phyloP scores from a whole-genome alignment of 2,329 filamentous ascomycete species.

The Nemania diffusa region DNA sequence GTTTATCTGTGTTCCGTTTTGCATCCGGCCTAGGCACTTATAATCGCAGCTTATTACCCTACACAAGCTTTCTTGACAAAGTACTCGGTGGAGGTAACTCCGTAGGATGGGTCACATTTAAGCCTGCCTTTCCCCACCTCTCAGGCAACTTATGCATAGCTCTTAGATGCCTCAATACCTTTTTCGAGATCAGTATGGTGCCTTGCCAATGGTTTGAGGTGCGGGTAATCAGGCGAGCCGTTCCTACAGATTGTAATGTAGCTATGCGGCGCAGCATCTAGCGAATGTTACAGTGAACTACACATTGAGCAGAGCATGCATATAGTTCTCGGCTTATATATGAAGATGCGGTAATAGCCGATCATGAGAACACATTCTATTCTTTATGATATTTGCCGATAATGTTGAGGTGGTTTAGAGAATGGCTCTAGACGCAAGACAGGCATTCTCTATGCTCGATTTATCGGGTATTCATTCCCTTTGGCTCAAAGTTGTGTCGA shows the following conservation, averaged over 20 bases:
- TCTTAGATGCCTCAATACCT: not conserved
- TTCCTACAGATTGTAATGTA: not conserved
- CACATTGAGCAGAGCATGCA: not conserved
- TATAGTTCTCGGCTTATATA: not conserved
- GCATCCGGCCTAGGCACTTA: not conserved
- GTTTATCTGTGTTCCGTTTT: not conserved
- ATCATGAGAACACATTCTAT: not conserved
- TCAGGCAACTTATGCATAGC: not conserved
- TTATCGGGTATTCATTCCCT: not conserved
- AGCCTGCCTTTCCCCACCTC: not conserved
- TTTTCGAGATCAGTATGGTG: not conserved
- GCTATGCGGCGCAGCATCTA: not conserved
- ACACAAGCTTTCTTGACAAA: not conserved
- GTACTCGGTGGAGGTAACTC: not conserved
- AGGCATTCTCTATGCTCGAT: not conserved
- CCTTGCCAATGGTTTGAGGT: not conserved
- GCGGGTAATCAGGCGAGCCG: not conserved
- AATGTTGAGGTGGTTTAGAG: not conserved
- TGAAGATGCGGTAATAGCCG: not conserved
- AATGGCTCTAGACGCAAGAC: not conserved
- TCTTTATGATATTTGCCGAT: not conserved
- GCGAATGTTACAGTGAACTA: not conserved
- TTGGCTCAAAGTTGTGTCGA: not conserved
- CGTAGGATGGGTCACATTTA: not conserved
- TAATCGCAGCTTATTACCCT: not conserved